A percentile compares a stretch with the other conserved stretches of the same genome.
phyloP scores from a whole-genome alignment of 768 basidiomycete species.

The Tricholoma hemisulphureum region DNA sequence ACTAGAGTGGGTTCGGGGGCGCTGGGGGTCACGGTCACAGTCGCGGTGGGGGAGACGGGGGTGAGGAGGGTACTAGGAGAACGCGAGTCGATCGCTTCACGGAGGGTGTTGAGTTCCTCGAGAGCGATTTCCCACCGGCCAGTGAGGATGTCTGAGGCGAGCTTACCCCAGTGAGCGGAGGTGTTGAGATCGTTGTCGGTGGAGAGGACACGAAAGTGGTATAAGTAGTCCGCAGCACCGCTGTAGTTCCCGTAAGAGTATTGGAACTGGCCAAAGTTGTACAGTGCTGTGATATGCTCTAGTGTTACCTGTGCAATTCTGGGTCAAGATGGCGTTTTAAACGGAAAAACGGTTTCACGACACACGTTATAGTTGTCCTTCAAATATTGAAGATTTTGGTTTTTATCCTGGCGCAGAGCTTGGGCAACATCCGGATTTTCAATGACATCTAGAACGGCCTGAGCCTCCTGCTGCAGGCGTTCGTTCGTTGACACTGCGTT shows the following conservation, averaged over 20 bases:
- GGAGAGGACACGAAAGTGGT: conserved; percentile 97
- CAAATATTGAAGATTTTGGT: conserved; percentile 91
- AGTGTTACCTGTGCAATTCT: conserved; percentile 74
- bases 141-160: conserved; percentile 92
- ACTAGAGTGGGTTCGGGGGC: conserved; percentile 70
- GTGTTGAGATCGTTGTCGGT: conserved; percentile 91
- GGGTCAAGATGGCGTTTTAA: not conserved
- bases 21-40: too few species aligned
- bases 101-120: conserved; percentile 92
- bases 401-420: conserved; percentile 92
- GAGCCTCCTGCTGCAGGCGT: conserved; percentile 83
- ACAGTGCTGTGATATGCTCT: conserved; percentile 93
- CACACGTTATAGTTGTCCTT: conserved; percentile 89
- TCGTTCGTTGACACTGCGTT: conserved; percentile 83
- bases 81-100: conserved; percentile 86
- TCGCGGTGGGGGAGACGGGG: conserved; percentile 29
- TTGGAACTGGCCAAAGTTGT: conserved; percentile 98
- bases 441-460: conserved; percentile 92
- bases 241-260: conserved; percentile 98
- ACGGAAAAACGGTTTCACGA: not conserved
- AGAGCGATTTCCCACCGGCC: conserved; percentile 96
- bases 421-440: conserved; percentile 96
- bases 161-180: conserved; percentile 98
- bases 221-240: conserved; percentile 94
- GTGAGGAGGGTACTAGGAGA: conserved; percentile 50